phyloP scores from a whole-genome alignment of 2,329 filamentous ascomycete species.

The Beauveria sp. region DNA sequence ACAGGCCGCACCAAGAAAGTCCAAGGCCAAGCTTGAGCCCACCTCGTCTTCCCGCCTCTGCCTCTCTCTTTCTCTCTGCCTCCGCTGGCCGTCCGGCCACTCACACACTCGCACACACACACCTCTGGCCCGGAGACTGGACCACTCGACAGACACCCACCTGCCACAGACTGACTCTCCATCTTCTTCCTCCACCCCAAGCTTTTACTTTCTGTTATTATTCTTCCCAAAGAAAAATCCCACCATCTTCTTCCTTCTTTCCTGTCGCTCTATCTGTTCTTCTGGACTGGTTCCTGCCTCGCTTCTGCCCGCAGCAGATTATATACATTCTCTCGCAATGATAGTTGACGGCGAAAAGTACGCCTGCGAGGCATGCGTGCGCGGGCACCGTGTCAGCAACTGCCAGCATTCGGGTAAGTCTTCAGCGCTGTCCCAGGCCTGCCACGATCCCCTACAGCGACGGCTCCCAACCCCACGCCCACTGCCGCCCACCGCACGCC shows the following conservation, averaged over 20 bases:
- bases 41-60: not conserved
- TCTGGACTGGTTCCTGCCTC: slow-evolving; percentile 2
- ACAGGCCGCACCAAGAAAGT: not conserved
- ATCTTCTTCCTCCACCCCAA: slow-evolving; percentile 8
- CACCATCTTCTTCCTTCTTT: not conserved
- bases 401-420: slow-evolving; percentile 89
- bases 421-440: slow-evolving; percentile 6
- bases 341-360: slow-evolving; percentile 94
- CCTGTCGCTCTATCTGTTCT: not conserved
- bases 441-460: not conserved
- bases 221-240: not conserved
- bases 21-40: not conserved
- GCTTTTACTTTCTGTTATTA: slow-evolving; percentile 7
- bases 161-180: not conserved
- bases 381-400: slow-evolving; percentile 97
- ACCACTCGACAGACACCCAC: not conserved
- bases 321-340: slow-evolving; percentile 41
- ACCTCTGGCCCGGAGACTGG: not conserved
- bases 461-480: not conserved
- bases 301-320: slow-evolving; percentile 12
- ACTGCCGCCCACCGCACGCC: not conserved
- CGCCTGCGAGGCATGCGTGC: slow-evolving; percentile 95
- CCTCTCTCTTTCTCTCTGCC: not conserved
- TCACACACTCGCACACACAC: not conserved
- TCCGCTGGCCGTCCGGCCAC: not conserved